Base-by-base conservation (phyloP, 1,284 basidiomycete species). In the Papiliotrema terrestris region DNA sequence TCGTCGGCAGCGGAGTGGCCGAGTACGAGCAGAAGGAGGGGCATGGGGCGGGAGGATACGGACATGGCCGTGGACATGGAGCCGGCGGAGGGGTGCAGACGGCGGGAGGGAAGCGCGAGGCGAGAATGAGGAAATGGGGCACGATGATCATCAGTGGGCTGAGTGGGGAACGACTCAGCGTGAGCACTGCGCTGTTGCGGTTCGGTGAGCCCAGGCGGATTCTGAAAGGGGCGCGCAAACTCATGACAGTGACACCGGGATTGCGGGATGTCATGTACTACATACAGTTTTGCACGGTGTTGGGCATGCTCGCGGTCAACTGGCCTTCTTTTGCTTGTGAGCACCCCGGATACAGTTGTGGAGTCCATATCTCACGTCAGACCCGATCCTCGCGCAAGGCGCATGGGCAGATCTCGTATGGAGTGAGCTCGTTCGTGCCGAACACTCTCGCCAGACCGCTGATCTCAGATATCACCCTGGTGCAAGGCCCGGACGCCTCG, bases 321-420 rank as follows among this genome's bases (percentile, higher is more conserved):
- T 98, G 94, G 94, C 94, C 95, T 1, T 79, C 82, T 14, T 98
- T 94, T 75, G 83, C 88, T 56, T 98, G 92, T 90, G 69, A 68
- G 86, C 82, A 19, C 45, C 22, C 55, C 60, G 25, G 60, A 54
- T 23, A 57, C 47, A 36, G 56, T 57, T 39, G 42, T 62, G 54
- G 37, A 41, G 47, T 62, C 22, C 49, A 52, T 47, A 32, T 45
- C 55, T 55, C 37, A 60, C 22, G 15, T 8, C 42, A 92, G 91
- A 96, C 75, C 90, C 93, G 15, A 80, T 95, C 46, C 80, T 95
- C 41, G 83, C 86, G 5, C 87, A 89, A 70, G 86, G 89, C 5
- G 85, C 90, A 0, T 97, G 92, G 92, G 83, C 91, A 17, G 87
- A 85, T 23, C 81, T 97, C 49, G 79, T 86, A 38, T 93, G 89